phyloP scores from a whole-genome alignment of 2,329 filamentous ascomycete genomes.

The Talaromyces sp. region DNA sequence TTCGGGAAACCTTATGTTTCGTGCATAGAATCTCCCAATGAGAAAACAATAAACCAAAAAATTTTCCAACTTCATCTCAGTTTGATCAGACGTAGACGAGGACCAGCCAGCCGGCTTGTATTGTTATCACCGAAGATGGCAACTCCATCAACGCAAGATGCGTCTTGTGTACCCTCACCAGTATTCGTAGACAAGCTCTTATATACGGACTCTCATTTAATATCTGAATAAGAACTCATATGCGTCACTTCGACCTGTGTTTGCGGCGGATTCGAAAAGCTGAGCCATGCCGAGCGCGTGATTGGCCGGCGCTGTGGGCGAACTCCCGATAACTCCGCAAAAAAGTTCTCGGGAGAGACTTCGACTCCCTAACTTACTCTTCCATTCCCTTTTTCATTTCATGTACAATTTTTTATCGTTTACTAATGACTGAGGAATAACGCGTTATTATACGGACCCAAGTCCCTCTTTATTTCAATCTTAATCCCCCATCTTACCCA shows the following conservation, averaged over 20 bases:
- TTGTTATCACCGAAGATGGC: neutral
- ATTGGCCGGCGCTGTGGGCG: conserved; percentile 9
- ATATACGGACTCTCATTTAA: neutral
- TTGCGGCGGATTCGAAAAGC: neutral
- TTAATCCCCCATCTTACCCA: neutral
- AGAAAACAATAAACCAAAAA: conserved; percentile 30
- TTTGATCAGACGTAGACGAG: neutral
- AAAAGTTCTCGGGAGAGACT: conserved; percentile 12
- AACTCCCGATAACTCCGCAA: conserved; percentile 2
- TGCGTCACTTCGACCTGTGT: neutral
- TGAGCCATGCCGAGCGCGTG: neutral
- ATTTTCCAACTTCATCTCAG: conserved; percentile 21
- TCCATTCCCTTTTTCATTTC: neutral
- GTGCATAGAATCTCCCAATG: conserved; percentile 43
- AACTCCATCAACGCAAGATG: neutral
- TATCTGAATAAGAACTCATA: neutral
- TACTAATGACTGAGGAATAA: conserved; percentile 5
- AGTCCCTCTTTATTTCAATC: neutral
- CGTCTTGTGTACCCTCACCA: neutral
- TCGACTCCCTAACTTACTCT: neutral
- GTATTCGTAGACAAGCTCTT: neutral
- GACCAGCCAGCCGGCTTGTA: neutral
- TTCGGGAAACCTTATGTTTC: conserved; percentile 35
- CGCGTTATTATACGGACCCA: conserved; percentile 1
- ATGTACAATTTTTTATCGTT: conserved; percentile 1